Percentiles rank a stretch among this genome's conserved stretches.
Evolutionary conservation across 1,139 yeast genomes (phyloP).

Genomic region (Geotrichum europaeum): DNA sequence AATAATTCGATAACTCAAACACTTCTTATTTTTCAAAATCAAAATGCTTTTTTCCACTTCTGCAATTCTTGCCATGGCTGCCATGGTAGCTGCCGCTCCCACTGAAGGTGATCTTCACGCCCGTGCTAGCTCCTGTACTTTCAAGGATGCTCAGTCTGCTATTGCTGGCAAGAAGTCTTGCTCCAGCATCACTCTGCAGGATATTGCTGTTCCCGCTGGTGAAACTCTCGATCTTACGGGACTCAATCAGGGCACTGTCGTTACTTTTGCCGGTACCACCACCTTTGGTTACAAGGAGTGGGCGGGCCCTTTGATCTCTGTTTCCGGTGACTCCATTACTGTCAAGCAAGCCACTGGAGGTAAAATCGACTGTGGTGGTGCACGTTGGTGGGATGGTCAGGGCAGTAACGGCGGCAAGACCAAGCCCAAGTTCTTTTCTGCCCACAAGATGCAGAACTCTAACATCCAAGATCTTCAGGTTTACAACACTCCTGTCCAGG

Average conservation of each 20-base stretch:
- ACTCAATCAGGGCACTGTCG: slow-evolving; percentile 2
- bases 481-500: slow-evolving; percentile 12
- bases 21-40: too few species aligned
- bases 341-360: slow-evolving; percentile 6
- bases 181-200: background rate
- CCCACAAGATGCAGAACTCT: slow-evolving; percentile 6
- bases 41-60: slow-evolving; percentile 2
- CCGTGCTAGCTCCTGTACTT: slow-evolving; percentile 2
- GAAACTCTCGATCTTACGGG: slow-evolving; percentile 6
- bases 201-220: slow-evolving; percentile 11
- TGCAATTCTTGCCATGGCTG: background rate
- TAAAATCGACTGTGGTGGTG: slow-evolving; percentile 7
- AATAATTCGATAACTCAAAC: too few species aligned
- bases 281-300: slow-evolving; percentile 6
- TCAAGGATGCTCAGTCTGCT: slow-evolving; percentile 1
- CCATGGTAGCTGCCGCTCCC: slow-evolving; percentile 4
- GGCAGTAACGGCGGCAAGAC: slow-evolving; percentile 7
- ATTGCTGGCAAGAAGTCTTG: slow-evolving; percentile 4
- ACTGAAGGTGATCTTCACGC: slow-evolving; percentile 4
- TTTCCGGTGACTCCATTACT: slow-evolving; percentile 5
- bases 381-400: slow-evolving; percentile 11
- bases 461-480: slow-evolving; percentile 1
- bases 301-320: slow-evolving; percentile 9
- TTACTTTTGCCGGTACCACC: slow-evolving; percentile 9
- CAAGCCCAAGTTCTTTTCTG: slow-evolving; percentile 10